phyloP scores from a whole-genome alignment of 2,329 filamentous ascomycete species.

The Cadophora sp. region DNA sequence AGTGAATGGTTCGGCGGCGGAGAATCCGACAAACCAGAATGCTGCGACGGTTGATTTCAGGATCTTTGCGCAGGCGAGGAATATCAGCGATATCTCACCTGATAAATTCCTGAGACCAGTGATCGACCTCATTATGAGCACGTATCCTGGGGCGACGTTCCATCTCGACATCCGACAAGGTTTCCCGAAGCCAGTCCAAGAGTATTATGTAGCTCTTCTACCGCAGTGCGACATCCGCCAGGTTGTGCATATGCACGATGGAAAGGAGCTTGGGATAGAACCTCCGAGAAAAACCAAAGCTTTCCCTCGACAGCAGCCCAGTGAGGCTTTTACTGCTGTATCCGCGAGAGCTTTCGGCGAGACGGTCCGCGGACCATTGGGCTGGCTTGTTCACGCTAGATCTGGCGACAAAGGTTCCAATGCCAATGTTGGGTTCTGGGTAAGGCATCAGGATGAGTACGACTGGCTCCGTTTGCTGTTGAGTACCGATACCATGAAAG shows the following conservation, averaged over 20 bases:
- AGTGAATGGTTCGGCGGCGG: slow-evolving; percentile 47
- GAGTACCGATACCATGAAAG: slow-evolving; percentile 36
- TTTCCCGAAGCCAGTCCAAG: slow-evolving; percentile 41
- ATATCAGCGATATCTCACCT: slow-evolving; percentile 42
- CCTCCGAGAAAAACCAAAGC: slow-evolving; percentile 25
- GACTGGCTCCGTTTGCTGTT: slow-evolving; percentile 46
- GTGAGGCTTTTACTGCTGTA: slow-evolving; percentile 24
- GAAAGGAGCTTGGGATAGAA: slow-evolving; percentile 20
- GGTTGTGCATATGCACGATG: slow-evolving; percentile 41
- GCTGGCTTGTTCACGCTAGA: slow-evolving; percentile 45
- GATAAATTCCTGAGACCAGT: slow-evolving; percentile 49
- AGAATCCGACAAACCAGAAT: slow-evolving; percentile 51
- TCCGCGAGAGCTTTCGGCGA: slow-evolving; percentile 37
- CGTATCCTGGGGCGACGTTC: slow-evolving; percentile 51
- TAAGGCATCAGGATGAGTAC: slow-evolving; percentile 48
- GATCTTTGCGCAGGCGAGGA: slow-evolving; percentile 54
- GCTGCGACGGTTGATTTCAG: slow-evolving; percentile 56
- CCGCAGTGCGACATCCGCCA: slow-evolving; percentile 38
- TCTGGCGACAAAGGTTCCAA: slow-evolving; percentile 49
- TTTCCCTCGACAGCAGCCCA: slow-evolving; percentile 31
- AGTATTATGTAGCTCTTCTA: slow-evolving; percentile 41
- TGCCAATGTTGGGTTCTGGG: slow-evolving; percentile 50
- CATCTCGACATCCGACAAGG: slow-evolving; percentile 49
- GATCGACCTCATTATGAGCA: slow-evolving; percentile 49
- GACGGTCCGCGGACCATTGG: slow-evolving; percentile 40